A percentile compares a stretch with the other conserved stretches of the same genome.
phyloP scores from a whole-genome alignment of 495 filamentous ascomycete species.

The Stereocaulon alpinum region DNA sequence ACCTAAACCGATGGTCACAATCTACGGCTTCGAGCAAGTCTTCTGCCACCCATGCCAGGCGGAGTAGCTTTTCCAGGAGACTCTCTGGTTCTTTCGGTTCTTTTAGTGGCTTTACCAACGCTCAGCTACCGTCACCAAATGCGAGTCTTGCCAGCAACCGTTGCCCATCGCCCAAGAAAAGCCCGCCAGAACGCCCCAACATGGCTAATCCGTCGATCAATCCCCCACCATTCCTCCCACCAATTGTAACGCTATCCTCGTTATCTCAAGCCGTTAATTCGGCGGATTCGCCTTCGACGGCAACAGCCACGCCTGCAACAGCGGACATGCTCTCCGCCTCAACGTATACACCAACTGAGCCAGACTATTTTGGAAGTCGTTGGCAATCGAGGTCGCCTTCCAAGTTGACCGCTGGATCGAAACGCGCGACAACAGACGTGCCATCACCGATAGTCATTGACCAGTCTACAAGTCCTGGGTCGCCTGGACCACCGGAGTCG shows the following conservation, averaged over 20 bases:
- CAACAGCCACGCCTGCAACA: conserved; percentile 27
- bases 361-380: conserved; percentile 29
- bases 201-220: conserved; percentile 17
- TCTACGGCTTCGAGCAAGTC: conserved; percentile 61
- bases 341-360: conserved; percentile 16
- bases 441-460: conserved; percentile 8
- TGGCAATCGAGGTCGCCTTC: conserved; percentile 24
- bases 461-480: conserved; percentile 18
- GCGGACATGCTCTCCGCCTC: conserved; percentile 19
- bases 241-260: conserved; percentile 32
- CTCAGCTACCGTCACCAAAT: conserved; percentile 19
- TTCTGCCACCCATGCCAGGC: conserved; percentile 39
- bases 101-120: conserved; percentile 26
- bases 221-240: conserved; percentile 28
- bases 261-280: conserved; percentile 29
- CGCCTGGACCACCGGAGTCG: conserved; percentile 11
- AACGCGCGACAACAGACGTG: conserved; percentile 7
- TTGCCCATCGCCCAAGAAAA: conserved; percentile 17
- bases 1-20: conserved; percentile 74
- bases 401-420: background rate
- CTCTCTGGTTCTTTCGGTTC: conserved; percentile 32
- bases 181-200: conserved; percentile 5
- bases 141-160: conserved; percentile 12
- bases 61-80: conserved; percentile 45
- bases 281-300: conserved; percentile 31